phyloP scores from a whole-genome alignment of 805 yeast species.

The Metschnikowia colocasiae region DNA sequence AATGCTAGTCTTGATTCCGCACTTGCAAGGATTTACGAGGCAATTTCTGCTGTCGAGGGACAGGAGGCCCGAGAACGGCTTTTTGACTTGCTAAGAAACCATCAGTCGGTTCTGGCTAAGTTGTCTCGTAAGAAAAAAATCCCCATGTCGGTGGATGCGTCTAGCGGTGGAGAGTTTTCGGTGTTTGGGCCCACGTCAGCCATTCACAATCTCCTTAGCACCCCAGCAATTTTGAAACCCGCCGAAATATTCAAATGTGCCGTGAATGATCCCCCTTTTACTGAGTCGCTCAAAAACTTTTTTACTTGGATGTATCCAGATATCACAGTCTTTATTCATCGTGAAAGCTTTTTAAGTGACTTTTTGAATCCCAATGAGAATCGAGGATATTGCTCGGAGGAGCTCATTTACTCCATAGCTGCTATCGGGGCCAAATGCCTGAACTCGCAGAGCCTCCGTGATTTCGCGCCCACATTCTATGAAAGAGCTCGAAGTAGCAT shows the following conservation, averaged over 20 bases:
- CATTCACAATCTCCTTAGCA: conserved; percentile 16
- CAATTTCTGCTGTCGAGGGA: neutral
- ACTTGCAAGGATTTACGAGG: conserved; percentile 9
- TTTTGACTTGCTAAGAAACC: neutral
- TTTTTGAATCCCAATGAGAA: conserved; percentile 9
- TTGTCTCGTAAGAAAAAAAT: conserved; percentile 8
- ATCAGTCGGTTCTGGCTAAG: neutral
- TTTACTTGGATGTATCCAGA: conserved; percentile 20
- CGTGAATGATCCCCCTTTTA: conserved; percentile 11
- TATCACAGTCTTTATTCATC: conserved; percentile 18
- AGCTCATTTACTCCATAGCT: conserved; percentile 19
- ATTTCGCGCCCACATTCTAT: conserved; percentile 13
- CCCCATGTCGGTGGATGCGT: conserved; percentile 17
- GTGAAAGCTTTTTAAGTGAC: conserved; percentile 20
- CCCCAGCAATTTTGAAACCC: conserved; percentile 6
- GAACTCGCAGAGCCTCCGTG: conserved; percentile 6
- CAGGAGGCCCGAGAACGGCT: neutral
- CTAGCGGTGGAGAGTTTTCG: conserved; percentile 16
- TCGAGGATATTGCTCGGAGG: conserved; percentile 19
- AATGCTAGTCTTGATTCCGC: conserved; percentile 8
- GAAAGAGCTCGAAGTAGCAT: conserved; percentile 16
- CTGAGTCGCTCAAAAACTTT: conserved; percentile 13
- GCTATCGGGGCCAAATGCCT: conserved; percentile 20
- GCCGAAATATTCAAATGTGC: conserved; percentile 7
- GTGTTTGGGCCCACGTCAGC: conserved; percentile 21